These are phyloP conservation scores for Suillus discolor DNA, from an alignment of 768 basidiomycete species.

Conservation along the genomic window DNA sequence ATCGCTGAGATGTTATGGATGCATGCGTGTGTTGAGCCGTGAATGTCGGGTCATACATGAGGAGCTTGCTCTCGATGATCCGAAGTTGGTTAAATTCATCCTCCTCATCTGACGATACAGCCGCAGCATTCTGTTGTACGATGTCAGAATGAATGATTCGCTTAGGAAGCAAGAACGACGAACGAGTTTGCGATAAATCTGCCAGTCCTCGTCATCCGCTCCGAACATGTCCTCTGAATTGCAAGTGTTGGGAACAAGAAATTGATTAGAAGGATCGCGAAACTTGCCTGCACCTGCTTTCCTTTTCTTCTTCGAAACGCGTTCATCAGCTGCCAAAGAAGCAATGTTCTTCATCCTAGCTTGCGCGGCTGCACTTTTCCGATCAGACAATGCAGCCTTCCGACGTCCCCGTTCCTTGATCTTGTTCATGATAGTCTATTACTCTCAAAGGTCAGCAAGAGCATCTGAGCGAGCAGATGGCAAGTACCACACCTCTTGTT, in stretches of 20 bases:
- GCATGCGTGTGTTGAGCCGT: conserved; percentile 80
- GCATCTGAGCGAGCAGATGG: neutral
- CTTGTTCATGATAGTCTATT: conserved; percentile 73
- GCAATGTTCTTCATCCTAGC: conserved; percentile 97
- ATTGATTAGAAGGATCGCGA: neutral
- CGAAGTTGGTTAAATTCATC: conserved; percentile 76
- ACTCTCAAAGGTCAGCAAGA: neutral
- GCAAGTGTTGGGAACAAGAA: conserved; percentile 8
- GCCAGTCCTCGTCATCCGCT: conserved; percentile 95
- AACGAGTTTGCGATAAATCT: conserved; percentile 96
- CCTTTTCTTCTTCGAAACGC: conserved; percentile 80
- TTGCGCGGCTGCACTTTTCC: conserved; percentile 95
- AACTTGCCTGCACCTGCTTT: conserved; percentile 76
- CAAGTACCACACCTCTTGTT: conserved; percentile 70
- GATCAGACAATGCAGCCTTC: conserved; percentile 80
- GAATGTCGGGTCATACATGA: conserved; percentile 85
- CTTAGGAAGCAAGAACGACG: conserved; percentile 21
- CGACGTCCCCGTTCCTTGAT: conserved; percentile 84
- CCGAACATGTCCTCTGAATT: conserved; percentile 87
- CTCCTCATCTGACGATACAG: conserved; percentile 86
- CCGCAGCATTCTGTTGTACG: conserved; percentile 59
- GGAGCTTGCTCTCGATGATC: conserved; percentile 75
- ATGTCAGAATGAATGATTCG: neutral
- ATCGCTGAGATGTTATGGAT: conserved; percentile 72
- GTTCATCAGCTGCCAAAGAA: conserved; percentile 84